A percentile compares a stretch with the other conserved stretches of the same genome.
These are phyloP conservation scores for Metschnikowia koreensis DNA, from an alignment of 805 yeast species.

Conservation along the genomic window DNA sequence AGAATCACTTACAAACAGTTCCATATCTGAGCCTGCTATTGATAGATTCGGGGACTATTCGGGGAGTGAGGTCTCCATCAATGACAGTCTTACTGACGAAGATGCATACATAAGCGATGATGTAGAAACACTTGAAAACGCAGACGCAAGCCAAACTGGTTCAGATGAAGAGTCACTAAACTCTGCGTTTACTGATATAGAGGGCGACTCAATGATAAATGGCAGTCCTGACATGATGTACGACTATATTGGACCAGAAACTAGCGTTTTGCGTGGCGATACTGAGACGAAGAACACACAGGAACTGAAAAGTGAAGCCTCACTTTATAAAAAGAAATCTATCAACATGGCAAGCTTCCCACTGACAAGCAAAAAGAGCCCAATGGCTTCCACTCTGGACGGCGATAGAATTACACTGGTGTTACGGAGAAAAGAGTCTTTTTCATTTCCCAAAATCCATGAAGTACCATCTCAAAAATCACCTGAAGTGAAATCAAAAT, in stretches of 20 bases:
- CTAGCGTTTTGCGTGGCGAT: slow-evolving; percentile 13
- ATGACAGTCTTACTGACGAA: slow-evolving; percentile 4
- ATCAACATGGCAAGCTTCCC: not conserved
- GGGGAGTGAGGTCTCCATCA: not conserved
- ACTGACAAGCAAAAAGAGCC: not conserved
- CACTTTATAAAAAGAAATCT: slow-evolving; percentile 1
- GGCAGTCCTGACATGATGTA: slow-evolving; percentile 19
- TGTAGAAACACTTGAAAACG: slow-evolving; percentile 4
- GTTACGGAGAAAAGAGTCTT: slow-evolving; percentile 8
- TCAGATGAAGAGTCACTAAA: slow-evolving; percentile 31
- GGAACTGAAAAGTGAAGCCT: not conserved
- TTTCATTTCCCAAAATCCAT: slow-evolving; percentile 14
- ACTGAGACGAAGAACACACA: slow-evolving; percentile 1
- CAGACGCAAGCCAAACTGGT: not conserved
- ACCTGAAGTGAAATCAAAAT: slow-evolving; percentile 10
- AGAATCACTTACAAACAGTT: not conserved
- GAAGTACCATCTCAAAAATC: slow-evolving; percentile 5
- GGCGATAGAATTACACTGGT: slow-evolving; percentile 1
- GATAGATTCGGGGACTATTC: slow-evolving; percentile 2
- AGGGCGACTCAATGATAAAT: slow-evolving; percentile 37
- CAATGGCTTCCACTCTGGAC: not conserved
- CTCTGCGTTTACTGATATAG: slow-evolving; percentile 45
- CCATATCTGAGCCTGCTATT: slow-evolving; percentile 1
- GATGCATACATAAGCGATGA: slow-evolving; percentile 5
- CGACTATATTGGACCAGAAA: slow-evolving; percentile 19